These are phyloP conservation scores for Coemansia sp. DNA, from an alignment of 192 early-diverging fungal genomes.

Conservation along the genomic window DNA sequence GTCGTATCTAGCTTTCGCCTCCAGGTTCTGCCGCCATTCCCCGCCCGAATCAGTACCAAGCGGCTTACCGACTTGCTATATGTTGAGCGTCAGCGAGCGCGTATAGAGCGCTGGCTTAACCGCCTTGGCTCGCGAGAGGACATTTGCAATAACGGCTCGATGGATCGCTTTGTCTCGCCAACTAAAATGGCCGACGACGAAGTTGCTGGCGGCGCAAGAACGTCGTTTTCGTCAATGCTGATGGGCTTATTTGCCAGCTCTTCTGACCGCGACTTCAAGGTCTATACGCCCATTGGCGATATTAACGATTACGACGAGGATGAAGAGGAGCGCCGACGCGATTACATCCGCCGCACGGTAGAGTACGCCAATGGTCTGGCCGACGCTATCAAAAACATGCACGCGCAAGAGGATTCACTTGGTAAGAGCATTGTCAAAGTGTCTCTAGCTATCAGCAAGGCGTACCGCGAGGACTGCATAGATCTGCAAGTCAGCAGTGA, in stretches of 20 bases:
- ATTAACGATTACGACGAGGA: constrained; percentile 53
- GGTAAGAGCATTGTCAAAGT: constrained; percentile 41
- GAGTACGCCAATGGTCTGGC: constrained; percentile 33
- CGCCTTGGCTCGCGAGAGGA: constrained; percentile 45
- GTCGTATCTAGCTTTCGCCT: constrained; percentile 37
- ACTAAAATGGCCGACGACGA: constrained; percentile 30
- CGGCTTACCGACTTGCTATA: constrained; percentile 21
- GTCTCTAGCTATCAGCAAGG: constrained; percentile 30
- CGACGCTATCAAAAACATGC: constrained; percentile 30
- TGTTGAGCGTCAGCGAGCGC: constrained; percentile 40
- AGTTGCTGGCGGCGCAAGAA: constrained; percentile 24
- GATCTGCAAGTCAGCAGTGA: not conserved
- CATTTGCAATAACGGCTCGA: constrained; percentile 34
- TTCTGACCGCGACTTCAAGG: constrained; percentile 31
- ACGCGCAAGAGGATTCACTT: constrained; percentile 37
- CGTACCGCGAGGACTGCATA: constrained; percentile 24
- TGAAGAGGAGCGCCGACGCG: constrained; percentile 47
- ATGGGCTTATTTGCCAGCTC: constrained; percentile 39
- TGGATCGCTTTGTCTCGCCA: constrained; percentile 42
- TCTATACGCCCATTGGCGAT: constrained; percentile 44
- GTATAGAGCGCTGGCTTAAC: constrained; percentile 54
- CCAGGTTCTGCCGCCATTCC: constrained; percentile 48
- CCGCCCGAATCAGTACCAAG: constrained; percentile 28
- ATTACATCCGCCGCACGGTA: constrained; percentile 37
- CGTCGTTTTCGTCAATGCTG: constrained; percentile 42